Evolutionary conservation across 2,329 filamentous ascomycete species (phyloP), one percentile per base, ranked within the genome.

Genomic region (Acrodontium crateriforme): DNA sequence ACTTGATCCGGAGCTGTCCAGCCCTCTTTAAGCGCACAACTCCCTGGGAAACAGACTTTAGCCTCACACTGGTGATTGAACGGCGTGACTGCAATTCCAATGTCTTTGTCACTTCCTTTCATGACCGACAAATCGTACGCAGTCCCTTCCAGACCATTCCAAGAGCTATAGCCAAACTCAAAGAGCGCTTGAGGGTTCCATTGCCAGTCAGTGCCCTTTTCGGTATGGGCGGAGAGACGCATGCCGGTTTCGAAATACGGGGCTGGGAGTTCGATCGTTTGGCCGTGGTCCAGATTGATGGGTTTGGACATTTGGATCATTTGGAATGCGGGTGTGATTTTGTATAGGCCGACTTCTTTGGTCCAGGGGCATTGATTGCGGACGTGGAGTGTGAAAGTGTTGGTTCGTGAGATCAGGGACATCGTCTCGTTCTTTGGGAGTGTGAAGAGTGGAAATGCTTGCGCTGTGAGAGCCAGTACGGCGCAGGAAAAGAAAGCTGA

Each of bases 281-380:
- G 25, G n/a, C 35, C 34, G 13, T 42, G 22, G 3, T 18, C 12
- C 31, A 42, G 37, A 35, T 34, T 39, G 21, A 29, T 31, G 2
- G 42, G 34, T 7, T 28, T 25, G 21, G 35, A 40, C 30, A 32
- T 39, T 13, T 44, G 22, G 24, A 39, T 18, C 41, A 49, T 42
- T 9, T 35, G 12, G 32, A 44, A 47, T 26, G 18, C 24, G 27
- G 24, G 7, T 14, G 37, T 38, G 36, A 49, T 35, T 25, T 42
- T 34, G 37, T 46, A 49, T 25, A 49, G 35, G n/a, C 31, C 45
- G 33, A 49, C 34, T 25, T 36, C 25, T 24, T 47, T 47, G 18
- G 31, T 27, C 21, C 29, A 39, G 5, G 30, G 24, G 34, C 45
- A 49, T 20, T 45, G 39, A 39, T 49, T 49, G 21, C 28, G 31